These are phyloP conservation scores for Aspergillus oerlinghausenensis DNA, from an alignment of 2,329 filamentous ascomycete genomes.

Conservation along the genomic window DNA sequence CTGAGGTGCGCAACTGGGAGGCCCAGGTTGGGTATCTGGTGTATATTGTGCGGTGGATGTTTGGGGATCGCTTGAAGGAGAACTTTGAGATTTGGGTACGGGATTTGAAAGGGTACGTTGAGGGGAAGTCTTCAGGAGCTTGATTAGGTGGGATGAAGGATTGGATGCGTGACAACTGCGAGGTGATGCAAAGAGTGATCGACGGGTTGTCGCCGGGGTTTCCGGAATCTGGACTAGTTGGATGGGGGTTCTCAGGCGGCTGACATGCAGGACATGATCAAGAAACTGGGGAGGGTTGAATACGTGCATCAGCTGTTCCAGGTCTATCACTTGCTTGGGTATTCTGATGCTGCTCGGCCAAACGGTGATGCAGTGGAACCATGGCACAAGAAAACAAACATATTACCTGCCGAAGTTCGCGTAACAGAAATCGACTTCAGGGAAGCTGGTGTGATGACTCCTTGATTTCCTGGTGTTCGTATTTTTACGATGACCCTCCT, in stretches of 20 bases:
- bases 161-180: background rate
- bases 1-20: conserved; percentile 43
- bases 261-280: background rate
- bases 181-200: background rate
- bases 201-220: background rate
- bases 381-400: background rate
- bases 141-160: background rate
- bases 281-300: background rate
- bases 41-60: conserved; percentile 41
- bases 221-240: background rate
- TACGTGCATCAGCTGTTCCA: background rate
- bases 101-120: conserved; percentile 40
- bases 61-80: conserved; percentile 31
- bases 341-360: background rate
- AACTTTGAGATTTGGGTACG: conserved; percentile 39
- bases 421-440: background rate
- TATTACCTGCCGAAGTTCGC: background rate
- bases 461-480: background rate
- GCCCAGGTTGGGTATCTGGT: conserved; percentile 40
- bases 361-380: background rate
- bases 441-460: background rate
- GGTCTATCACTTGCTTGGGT: background rate
- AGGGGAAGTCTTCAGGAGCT: conserved; percentile 11
- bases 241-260: too few relatives aligned
- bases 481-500: background rate